Conservation (phyloP, 495 filamentous ascomycete genomes). For the Annulohypoxylon stygium region DNA sequence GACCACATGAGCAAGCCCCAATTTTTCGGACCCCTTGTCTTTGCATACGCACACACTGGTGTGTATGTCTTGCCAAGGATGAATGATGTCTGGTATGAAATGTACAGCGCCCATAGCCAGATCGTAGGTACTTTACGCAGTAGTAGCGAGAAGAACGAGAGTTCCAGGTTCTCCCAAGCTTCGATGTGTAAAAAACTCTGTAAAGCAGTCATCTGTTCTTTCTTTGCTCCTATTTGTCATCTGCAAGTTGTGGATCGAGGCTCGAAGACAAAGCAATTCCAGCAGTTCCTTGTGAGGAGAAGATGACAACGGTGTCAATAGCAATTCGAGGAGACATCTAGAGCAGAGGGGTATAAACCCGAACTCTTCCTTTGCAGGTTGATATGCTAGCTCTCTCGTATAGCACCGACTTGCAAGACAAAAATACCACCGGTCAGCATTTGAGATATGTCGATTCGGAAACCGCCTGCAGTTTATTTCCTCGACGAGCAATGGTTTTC, state of each 20-base stretch:
- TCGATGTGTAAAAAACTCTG: slow-evolving; percentile 20
- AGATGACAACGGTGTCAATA: neutral
- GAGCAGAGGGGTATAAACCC: neutral
- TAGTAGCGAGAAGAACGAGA: slow-evolving; percentile 12
- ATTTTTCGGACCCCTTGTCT: slow-evolving; percentile 41
- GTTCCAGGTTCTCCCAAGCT: neutral
- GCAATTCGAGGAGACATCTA: neutral
- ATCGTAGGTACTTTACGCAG: slow-evolving; percentile 15
- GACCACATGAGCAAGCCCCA: slow-evolving; percentile 50
- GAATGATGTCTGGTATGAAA: slow-evolving; percentile 33
- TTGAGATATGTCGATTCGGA: slow-evolving; percentile 29
- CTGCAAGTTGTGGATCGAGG: slow-evolving; percentile 16
- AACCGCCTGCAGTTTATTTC: slow-evolving; percentile 26
- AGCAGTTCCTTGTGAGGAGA: slow-evolving; percentile 14
- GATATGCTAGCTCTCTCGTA: slow-evolving; percentile 7
- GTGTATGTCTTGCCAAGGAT: slow-evolving; percentile 45
- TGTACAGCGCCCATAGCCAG: slow-evolving; percentile 16
- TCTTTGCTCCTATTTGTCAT: slow-evolving; percentile 20
- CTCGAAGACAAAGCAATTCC: slow-evolving; percentile 26
- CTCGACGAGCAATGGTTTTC: slow-evolving; percentile 19
- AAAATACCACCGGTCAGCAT: slow-evolving; percentile 21
- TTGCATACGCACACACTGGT: slow-evolving; percentile 43
- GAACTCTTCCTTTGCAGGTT: slow-evolving; percentile 7
- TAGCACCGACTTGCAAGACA: slow-evolving; percentile 1
- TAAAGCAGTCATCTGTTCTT: slow-evolving; percentile 24